Base-by-base conservation (phyloP, 331 rosid genomes). In the Acacia concinna region DNA sequence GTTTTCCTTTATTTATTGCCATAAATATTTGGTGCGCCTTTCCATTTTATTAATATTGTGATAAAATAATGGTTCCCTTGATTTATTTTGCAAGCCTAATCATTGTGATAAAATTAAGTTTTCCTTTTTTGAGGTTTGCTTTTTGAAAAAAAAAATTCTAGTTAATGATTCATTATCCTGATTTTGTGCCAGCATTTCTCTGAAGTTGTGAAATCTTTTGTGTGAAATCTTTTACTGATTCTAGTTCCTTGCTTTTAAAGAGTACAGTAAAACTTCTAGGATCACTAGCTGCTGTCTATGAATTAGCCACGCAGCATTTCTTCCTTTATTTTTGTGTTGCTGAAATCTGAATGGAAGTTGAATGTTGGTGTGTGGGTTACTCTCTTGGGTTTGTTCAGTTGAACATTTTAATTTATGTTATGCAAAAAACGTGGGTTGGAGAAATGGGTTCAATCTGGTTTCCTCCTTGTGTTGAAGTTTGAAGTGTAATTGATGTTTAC, bases 311-410 rank as follows among this genome's bases (percentile, higher is more conserved):
- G 31, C 18, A 41, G 67, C 76, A 59, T 81, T 12, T 49, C 12
- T 43, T 56, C n/a, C 27, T 32, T 44, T 56, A 21, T 17, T 46
- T 73, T 68, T n/a, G 5, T 68, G 32, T 63, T 2, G 5, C 31
- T 21, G 30, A 54, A n/a, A 54, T 41, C 46, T 23, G 34, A 21
- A 66, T 41, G 32, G 69, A 31, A 43, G 32, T 40, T 49, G 47
- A 66, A 44, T 63, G n/a, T 38, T 56, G 25, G 63, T 60, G 38
- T 12, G 51, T 49, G 56, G 72, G 81, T 46, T 49, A 60, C 41
- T 43, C 8, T 41, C 31, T 9, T 47, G 81, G 35, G 41, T 37
- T 70, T 51, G 64, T 31, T 65, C 25, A 68, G 64, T 72, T 63
- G 35, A 38, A 5, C 7, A 4, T 64, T 46, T 59, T 63, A 31